Evolutionary conservation across 345 rosid genomes (phyloP).

Genomic region (Lepidium africanum): DNA sequence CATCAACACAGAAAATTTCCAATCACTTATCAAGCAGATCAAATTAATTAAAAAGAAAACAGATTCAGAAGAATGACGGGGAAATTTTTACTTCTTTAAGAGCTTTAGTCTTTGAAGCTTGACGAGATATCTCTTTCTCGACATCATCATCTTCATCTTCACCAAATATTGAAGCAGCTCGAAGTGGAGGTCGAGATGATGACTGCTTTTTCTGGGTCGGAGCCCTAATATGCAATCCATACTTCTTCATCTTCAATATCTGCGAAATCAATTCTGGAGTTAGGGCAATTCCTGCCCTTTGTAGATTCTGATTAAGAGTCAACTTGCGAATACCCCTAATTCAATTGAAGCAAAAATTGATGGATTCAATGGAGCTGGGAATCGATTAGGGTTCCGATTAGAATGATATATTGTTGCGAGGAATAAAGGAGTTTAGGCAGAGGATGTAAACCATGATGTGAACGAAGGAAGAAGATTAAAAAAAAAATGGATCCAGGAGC

Average conservation of each 20-base stretch:
- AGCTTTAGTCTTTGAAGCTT: conserved; percentile 71
- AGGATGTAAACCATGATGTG: background rate
- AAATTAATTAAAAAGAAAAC: background rate
- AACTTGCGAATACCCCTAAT: background rate
- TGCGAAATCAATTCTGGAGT: background rate
- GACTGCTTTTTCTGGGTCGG: conserved; percentile 53
- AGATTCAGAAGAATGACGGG: background rate
- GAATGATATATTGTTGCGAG: background rate
- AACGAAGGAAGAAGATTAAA: background rate
- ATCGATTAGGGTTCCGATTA: background rate
- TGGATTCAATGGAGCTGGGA: background rate
- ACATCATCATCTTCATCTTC: conserved; percentile 60
- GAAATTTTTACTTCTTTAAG: conserved; percentile 45
- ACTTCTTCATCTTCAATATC: conserved; percentile 56
- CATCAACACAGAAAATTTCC: background rate
- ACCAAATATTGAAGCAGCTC: conserved; percentile 40
- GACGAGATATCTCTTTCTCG: conserved; percentile 70
- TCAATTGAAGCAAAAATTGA: background rate
- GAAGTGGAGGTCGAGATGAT: conserved; percentile 47
- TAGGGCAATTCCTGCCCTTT: background rate
- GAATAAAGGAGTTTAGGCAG: background rate
- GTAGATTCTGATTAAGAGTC: background rate
- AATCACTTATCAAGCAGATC: background rate
- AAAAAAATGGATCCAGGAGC: background rate
- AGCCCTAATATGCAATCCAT: conserved; percentile 78